Evolutionary conservation across 495 filamentous ascomycete species (phyloP).

Genomic region (Penicillium pulvis): DNA sequence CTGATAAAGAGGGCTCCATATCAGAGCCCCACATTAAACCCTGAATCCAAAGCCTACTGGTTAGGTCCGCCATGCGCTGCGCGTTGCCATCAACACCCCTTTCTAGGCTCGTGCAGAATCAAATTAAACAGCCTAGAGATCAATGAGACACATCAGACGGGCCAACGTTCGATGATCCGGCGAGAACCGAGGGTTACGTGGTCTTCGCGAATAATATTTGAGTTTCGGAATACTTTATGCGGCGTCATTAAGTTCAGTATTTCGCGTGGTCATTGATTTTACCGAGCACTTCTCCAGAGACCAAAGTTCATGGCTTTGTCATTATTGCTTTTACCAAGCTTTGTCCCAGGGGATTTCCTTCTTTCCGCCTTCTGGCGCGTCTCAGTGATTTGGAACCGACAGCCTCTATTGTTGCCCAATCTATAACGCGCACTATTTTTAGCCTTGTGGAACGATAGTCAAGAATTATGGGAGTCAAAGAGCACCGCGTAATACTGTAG

Average conservation of each 20-base stretch:
- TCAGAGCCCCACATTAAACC: not conserved
- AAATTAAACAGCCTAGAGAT: not conserved
- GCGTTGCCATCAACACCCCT: not conserved
- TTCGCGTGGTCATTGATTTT: not conserved
- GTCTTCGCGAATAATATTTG: not conserved
- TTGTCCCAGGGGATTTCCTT: not conserved
- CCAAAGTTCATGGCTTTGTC: not conserved
- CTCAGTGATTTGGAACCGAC: not conserved
- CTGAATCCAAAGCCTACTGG: not conserved
- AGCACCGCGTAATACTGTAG: not conserved
- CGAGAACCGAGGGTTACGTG: not conserved
- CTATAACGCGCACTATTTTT: not conserved
- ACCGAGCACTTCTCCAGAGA: not conserved
- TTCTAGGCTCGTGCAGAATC: not conserved
- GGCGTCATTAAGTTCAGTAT: not conserved
- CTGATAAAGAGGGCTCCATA: not conserved
- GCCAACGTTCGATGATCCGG: not conserved
- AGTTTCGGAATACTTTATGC: not conserved
- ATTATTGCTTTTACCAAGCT: not conserved
- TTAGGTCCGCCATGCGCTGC: not conserved
- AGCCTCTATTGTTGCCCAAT: not conserved
- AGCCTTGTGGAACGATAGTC: not conserved
- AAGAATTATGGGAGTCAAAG: not conserved
- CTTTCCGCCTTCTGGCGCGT: not conserved
- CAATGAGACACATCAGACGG: not conserved